Base-by-base conservation (phyloP, 805 yeast genomes). In the Barnettozyma botsteinii region DNA sequence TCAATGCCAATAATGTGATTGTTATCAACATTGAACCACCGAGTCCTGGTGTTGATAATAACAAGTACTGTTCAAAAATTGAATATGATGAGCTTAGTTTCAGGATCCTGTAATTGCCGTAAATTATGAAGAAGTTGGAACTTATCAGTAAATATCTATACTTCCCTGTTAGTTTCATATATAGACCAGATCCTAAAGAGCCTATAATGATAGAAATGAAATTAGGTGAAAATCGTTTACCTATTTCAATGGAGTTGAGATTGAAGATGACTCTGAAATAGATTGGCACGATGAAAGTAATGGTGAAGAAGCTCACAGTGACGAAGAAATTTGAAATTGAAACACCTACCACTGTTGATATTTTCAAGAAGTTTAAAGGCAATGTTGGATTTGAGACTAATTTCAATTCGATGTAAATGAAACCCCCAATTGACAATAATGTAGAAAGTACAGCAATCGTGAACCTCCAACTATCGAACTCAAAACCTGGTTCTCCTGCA, bases 151-250 rank as follows among this genome's bases (percentile, higher is more conserved):
- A 69, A 23, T 51, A 61, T 50, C 68, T 71, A 56, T 82, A 82
- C 34, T 65, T 71, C 4, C 86, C 87, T 1, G 85, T 78, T 37
- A 57, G 56, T 49, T 69, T 77, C 83, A 81, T 79, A 58, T 78
- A 79, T 35, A 64, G 56, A 1, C 87, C 87, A 9, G 85, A 72
- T 9, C 77, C 76, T 17, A 81, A 64, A 1, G 85, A 77, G 3
- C 86, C 81, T 30, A 67, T 31, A 1, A 85, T 75, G 11, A 73
- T 70, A 10, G 75, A 70, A 39, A 81, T 59, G 52, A 81, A 79
- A 47, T 75, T 78, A 9, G 86, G 84, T 22, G 79, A 58, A 41
- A 77, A 57, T 49, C 85, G 65, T 33, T 68, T 54, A 8, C 88
- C 91, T 42, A 77, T 73, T 41, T 73, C 69, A 4, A 77, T 72